Evolutionary conservation across 148 eudicot genomes (phyloP).

Genomic region (Persicaria maculosa): DNA sequence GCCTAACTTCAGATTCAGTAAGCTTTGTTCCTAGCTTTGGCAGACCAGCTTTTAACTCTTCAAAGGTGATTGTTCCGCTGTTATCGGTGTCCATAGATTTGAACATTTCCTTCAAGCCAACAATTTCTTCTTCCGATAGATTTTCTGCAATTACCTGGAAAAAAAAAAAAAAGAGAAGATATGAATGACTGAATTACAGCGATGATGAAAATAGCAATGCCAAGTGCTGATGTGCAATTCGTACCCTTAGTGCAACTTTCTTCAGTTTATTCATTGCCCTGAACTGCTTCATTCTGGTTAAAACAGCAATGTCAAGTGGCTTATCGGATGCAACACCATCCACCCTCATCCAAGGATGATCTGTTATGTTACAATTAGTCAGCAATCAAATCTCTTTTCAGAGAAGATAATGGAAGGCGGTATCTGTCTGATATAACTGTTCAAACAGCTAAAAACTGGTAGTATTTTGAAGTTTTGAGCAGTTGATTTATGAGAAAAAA

Average conservation of each 20-base stretch:
- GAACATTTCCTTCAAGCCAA: slow-evolving; percentile 94
- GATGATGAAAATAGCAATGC: background rate
- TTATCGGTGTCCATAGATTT: slow-evolving; percentile 90
- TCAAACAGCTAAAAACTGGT: background rate
- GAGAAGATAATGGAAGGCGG: background rate
- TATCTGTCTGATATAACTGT: background rate
- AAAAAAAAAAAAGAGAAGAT: slow-evolving; percentile 15
- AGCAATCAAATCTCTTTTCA: background rate
- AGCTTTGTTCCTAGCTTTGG: slow-evolving; percentile 86
- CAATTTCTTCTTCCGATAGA: slow-evolving; percentile 95
- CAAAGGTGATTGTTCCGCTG: slow-evolving; percentile 86
- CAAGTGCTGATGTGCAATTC: slow-evolving; percentile 8
- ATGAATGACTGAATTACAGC: slow-evolving; percentile 12
- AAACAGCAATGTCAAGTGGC: slow-evolving; percentile 92
- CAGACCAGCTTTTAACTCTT: slow-evolving; percentile 88
- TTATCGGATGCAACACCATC: slow-evolving; percentile 99
- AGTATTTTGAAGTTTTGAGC: background rate
- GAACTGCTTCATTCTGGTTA: slow-evolving; percentile 95
- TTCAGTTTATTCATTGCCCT: slow-evolving; percentile 98
- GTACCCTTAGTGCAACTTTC: slow-evolving; percentile 90
- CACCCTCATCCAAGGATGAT: slow-evolving; percentile 96
- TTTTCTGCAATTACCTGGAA: slow-evolving; percentile 89
- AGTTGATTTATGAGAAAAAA: background rate
- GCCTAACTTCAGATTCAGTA: slow-evolving; percentile 85
- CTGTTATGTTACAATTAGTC: slow-evolving; percentile 34